Base-by-base conservation (phyloP, 2,329 filamentous ascomycete genomes). In the Tolypocladium tropicale region DNA sequence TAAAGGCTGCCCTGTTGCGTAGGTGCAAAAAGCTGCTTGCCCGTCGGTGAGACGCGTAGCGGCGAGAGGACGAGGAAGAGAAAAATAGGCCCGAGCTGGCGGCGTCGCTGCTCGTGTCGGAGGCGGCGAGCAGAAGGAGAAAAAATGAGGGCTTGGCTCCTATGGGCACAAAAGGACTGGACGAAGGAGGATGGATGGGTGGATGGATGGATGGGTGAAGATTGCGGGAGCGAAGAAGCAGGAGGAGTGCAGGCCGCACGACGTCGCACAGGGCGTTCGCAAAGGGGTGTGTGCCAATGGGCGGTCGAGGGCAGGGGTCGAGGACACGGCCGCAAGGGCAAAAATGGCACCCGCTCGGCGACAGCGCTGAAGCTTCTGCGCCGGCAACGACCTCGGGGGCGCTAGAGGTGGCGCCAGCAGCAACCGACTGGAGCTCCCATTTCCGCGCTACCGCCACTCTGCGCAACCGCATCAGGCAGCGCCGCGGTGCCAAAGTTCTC, bases 41-140 rank as follows among this genome's bases (percentile, higher is more conserved):
- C 25, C 11, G 37, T 30, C 28, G 18, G 43, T 46, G 21, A 32
- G 46, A 50, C 46, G 37, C 57, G 59, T 50, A 43, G 9, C 55
- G 60, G 57, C 58, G 58, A 57, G 55, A 56, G 54, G 56, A 59
- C 62, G 59, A 61, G 58, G 53, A 56, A 56, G 62, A 52, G 55
- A 28, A 53, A 36, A 48, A 43, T 53, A 49, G 55, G 39, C 53
- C 53, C 21, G 39, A 21, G 9, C 7, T 10, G 28, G 53, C 30
- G 11, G 28, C 7, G 28, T 16, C 14, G 41, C 43, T 55, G 43
- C 33, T 49, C 34, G 28, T 30, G 30, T 33, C 34, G 53, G 32
- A 25, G 18, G 53, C 46, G 33, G 23, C 33, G 34, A 55, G 53
- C 32, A 50, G 53, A 23, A 51, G 30, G 30, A 54, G 43, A 50